A percentile compares a stretch with the other conserved stretches of the same genome.
Conservation (phyloP, 805 yeast species). For the Yarrowia sp. region DNA sequence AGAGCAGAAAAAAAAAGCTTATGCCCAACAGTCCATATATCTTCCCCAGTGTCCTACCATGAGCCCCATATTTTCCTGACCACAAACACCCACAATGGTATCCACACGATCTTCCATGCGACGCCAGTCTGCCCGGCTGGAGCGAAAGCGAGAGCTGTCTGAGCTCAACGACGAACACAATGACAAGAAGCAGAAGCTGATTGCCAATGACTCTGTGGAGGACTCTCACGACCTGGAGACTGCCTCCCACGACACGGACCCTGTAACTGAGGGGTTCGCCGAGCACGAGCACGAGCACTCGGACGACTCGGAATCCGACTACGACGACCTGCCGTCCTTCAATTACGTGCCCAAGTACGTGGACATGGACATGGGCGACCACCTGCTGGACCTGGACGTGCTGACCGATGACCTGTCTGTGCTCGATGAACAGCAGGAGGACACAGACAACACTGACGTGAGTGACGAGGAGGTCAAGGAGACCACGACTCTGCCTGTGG, state of each 20-base stretch:
- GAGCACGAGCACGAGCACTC: neutral
- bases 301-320: slow-evolving; percentile 32
- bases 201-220: neutral
- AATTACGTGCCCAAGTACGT: slow-evolving; percentile 36
- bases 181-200: slow-evolving; percentile 4
- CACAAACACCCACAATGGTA: slow-evolving; percentile 10
- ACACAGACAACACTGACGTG: neutral
- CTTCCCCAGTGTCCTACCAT: slow-evolving; percentile 47
- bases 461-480: slow-evolving; percentile 17
- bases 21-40: slow-evolving; percentile 18
- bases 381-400: slow-evolving; percentile 19
- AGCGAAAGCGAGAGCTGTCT: slow-evolving; percentile 23
- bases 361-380: slow-evolving; percentile 25
- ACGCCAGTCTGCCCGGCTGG: slow-evolving; percentile 31
- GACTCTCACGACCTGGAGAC: too few species aligned
- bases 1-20: slow-evolving; percentile 18
- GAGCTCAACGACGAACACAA: neutral
- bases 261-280: neutral
- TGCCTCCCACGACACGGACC: neutral
- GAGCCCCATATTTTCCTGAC: too few species aligned
- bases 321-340: slow-evolving; percentile 33
- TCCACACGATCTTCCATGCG: slow-evolving; percentile 36
- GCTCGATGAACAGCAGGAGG: slow-evolving; percentile 7
- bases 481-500: neutral
- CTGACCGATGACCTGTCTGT: slow-evolving; percentile 21